Base-by-base conservation (phyloP, 371 early-diverging fungal genomes). In the Nosema muscidifuracis region DNA sequence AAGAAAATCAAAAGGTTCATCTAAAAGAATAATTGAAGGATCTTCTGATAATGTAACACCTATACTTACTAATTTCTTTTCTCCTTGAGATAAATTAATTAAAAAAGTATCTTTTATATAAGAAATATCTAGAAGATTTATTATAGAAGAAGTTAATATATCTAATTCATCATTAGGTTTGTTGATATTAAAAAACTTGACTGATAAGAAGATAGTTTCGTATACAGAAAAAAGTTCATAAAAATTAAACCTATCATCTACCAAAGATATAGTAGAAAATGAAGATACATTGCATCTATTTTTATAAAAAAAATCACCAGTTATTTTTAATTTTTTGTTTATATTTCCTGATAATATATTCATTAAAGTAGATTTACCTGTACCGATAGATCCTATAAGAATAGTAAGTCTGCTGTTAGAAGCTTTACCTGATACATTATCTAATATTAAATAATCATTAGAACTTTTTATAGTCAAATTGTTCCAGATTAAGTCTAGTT, bases 1-100 rank as follows among this genome's bases (percentile, higher is more conserved):
- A 26, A 94, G 85, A 65, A 91, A 91, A 67, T 87, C 87, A 0
- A 90, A 90, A 13, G 89, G 87, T 30, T 89, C 90, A 70, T 92
- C 91, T 86, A 90, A 88, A 73, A 89, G 73, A 3, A 80, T 34
- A 30, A 78, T 75, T 0, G 50, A 44, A 47, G 81, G 81, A 55
- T 55, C 71, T 40, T 73, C 70, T 30, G 77, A 57, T 16, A 81
- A 68, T 61, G 68, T 74, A 13, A 68, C 68, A 15, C 74, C 83
- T 10, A 80, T 73, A 16, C 71, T 67, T 9, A 80, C 73, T 42
- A 79, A 76, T 78, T 76, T 78, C 60, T 66, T 70, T 50, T 80
- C 80, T 30, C 81, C 83, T 2, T 80, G 80, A 26, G 81, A 81
- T 34, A 80, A 78, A 0, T 74, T 75, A 50, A 82, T 74, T 12